Evolutionary conservation across 2,329 filamentous ascomycete genomes (phyloP).

Genomic region (Paradendryphiella salina): DNA sequence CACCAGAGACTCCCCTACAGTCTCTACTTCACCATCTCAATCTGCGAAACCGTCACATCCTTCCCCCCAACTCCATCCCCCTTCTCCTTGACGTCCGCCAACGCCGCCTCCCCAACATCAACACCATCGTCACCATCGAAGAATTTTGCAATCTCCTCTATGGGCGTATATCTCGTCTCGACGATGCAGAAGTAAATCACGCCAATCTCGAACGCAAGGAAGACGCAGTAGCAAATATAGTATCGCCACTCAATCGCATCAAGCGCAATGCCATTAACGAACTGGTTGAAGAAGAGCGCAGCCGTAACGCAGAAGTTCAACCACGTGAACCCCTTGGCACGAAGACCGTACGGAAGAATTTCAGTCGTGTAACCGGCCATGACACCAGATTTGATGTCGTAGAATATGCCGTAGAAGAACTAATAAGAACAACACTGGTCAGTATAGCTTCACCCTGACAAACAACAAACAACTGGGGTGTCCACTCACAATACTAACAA

Average conservation of each 20-base stretch:
- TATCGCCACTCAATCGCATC: slow-evolving; percentile 25
- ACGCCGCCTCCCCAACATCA: slow-evolving; percentile 18
- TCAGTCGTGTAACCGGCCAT: slow-evolving; percentile 37
- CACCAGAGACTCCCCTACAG: no score
- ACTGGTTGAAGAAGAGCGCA: slow-evolving; percentile 20
- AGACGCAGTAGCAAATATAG: slow-evolving; percentile 27
- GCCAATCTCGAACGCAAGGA: slow-evolving; percentile 15
- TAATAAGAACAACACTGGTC: background rate
- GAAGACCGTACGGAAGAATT: slow-evolving; percentile 39
- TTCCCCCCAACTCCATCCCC: slow-evolving; percentile 5
- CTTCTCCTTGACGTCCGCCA: slow-evolving; percentile 19
- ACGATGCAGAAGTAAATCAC: slow-evolving; percentile 23
- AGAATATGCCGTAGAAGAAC: slow-evolving; percentile 19
- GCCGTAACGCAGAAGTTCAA: slow-evolving; percentile 15
- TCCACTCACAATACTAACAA: slow-evolving; percentile 9
- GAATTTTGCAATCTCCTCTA: slow-evolving; percentile 24
- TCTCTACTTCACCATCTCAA: background rate
- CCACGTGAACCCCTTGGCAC: slow-evolving; percentile 18
- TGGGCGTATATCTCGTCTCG: slow-evolving; percentile 21
- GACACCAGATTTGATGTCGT: slow-evolving; percentile 17
- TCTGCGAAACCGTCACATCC: slow-evolving; percentile 1
- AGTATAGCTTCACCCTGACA: background rate
- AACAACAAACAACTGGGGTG: no score
- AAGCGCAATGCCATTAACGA: slow-evolving; percentile 23
- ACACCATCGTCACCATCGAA: slow-evolving; percentile 20